Conservation (phyloP, 768 basidiomycete genomes). For the Suillus occidentalis region DNA sequence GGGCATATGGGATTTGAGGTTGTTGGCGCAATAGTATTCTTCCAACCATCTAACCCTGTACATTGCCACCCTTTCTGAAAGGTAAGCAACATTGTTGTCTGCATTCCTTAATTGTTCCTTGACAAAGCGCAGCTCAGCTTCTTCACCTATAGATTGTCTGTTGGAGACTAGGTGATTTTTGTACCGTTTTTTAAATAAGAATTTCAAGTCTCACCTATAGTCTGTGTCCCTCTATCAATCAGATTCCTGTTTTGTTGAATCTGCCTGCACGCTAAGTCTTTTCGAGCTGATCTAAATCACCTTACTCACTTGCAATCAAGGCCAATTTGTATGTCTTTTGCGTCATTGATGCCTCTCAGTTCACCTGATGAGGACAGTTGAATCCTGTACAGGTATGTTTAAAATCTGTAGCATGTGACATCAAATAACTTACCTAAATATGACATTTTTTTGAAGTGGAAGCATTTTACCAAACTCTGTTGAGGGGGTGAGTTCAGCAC, state of each 20-base stretch:
- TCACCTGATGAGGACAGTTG: background rate
- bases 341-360: background rate
- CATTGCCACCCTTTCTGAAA: background rate
- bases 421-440: background rate
- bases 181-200: background rate
- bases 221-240: background rate
- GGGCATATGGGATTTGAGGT: background rate
- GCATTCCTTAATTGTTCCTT: background rate
- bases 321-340: background rate
- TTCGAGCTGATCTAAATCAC: background rate
- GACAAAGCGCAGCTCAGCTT: background rate
- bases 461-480: background rate
- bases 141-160: background rate
- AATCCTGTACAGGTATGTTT: background rate
- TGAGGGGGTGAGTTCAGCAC: background rate
- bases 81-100: background rate
- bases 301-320: slow-evolving; percentile 1
- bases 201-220: background rate
- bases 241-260: background rate
- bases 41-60: background rate
- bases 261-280: background rate
- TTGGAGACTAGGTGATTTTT: background rate
- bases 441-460: background rate
- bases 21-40: background rate
- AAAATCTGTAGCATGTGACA: background rate